Conservation (phyloP, 768 basidiomycete genomes). For the Amanita pallidorosea region DNA sequence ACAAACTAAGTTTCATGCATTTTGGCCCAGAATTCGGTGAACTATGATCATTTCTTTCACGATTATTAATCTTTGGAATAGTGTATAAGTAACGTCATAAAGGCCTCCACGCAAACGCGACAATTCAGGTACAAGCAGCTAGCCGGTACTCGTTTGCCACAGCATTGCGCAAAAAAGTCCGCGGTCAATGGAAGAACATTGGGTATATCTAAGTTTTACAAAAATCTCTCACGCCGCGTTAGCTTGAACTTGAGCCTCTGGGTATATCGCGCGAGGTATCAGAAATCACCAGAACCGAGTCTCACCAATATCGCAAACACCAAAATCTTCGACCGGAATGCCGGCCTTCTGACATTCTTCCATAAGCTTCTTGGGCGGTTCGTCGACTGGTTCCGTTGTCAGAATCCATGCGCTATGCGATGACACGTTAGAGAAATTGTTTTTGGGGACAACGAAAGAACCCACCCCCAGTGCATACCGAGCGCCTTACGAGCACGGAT, state of each 20-base stretch:
- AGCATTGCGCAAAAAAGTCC: neutral
- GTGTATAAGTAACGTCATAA: too few relatives aligned
- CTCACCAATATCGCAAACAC: slow-evolving; percentile 50
- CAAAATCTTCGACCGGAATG: slow-evolving; percentile 44
- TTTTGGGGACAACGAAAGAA: neutral
- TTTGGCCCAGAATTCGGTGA: too few relatives aligned
- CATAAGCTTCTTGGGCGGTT: slow-evolving; percentile 46
- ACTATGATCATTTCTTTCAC: too few relatives aligned
- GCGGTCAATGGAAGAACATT: too few relatives aligned
- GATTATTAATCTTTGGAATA: too few relatives aligned
- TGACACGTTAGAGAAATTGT: neutral
- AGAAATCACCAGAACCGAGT: slow-evolving; percentile 25
- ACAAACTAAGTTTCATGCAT: too few relatives aligned
- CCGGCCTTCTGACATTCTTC: slow-evolving; percentile 41
- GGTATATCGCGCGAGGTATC: neutral
- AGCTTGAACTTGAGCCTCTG: neutral
- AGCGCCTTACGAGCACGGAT: slow-evolving; percentile 46
- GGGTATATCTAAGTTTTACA: neutral
- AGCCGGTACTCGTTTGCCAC: too few relatives aligned
- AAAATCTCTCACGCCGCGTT: neutral
- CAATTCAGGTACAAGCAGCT: too few relatives aligned
- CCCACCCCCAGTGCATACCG: slow-evolving; percentile 65
- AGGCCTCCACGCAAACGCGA: too few relatives aligned
- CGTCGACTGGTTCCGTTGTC: slow-evolving; percentile 43
- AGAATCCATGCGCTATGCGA: slow-evolving; percentile 37